Percentiles rank a stretch among this genome's conserved stretches.
Conservation (phyloP, 305 asterid species). For the Plantago rigida region DNA sequence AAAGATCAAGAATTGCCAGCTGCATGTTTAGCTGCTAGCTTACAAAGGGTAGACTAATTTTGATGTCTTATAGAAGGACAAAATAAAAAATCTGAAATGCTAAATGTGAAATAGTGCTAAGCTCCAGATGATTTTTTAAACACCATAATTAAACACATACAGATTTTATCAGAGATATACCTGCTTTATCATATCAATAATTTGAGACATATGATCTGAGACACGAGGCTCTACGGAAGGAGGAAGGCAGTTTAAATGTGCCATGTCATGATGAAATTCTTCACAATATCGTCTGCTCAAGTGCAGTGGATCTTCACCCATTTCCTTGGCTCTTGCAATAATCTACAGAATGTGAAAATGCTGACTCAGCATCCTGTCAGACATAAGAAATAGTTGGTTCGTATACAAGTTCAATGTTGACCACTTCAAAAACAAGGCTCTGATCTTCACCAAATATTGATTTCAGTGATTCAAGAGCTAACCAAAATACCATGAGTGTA, state of each 20-base stretch:
- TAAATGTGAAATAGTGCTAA: neutral
- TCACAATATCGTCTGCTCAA: constrained; percentile 80
- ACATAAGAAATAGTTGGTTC: constrained; percentile 36
- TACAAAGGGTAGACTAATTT: neutral
- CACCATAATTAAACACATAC: constrained; percentile 10
- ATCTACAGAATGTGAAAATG: constrained; percentile 76
- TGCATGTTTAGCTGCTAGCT: too few species aligned
- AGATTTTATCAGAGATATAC: constrained; percentile 29
- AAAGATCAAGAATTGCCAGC: too few species aligned
- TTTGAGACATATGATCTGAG: constrained; percentile 83
- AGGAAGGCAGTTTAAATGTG: constrained; percentile 64
- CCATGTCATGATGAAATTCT: constrained; percentile 86
- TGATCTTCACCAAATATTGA: constrained; percentile 1
- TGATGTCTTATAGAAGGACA: too few species aligned
- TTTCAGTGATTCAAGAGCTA: constrained; percentile 1
- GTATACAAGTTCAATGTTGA: constrained; percentile 16
- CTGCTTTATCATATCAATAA: constrained; percentile 81
- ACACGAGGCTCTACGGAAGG: constrained; percentile 95
- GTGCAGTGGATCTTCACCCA: constrained; percentile 74
- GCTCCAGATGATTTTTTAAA: neutral
- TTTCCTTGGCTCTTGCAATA: constrained; percentile 73
- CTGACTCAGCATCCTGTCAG: constrained; percentile 63
- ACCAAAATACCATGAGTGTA: neutral
- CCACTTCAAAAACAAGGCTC: constrained; percentile 12
- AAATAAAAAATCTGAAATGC: too few species aligned